phyloP scores from a whole-genome alignment of 2,329 filamentous ascomycete species.

The Sclerotinia spermophila region DNA sequence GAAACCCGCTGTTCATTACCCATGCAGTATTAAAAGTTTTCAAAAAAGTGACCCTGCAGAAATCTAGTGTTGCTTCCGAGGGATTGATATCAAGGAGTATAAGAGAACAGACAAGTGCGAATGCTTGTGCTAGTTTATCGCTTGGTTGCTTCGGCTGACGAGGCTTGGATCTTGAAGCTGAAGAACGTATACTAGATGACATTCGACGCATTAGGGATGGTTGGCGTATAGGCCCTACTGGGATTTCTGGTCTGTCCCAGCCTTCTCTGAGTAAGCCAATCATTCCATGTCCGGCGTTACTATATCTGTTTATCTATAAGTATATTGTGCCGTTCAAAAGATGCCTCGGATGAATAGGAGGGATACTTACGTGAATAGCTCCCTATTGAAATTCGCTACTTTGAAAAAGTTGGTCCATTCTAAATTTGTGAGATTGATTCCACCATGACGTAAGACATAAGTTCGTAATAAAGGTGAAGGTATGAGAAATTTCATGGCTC shows the following conservation, averaged over 20 bases:
- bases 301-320: background rate
- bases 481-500: background rate
- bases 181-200: background rate
- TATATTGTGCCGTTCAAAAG: background rate
- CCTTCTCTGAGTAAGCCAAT: background rate
- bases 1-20: background rate
- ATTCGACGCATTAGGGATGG: background rate
- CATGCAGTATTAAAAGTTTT: background rate
- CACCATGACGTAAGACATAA: background rate
- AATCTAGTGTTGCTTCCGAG: background rate
- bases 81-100: background rate
- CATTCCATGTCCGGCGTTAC: background rate
- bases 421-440: background rate
- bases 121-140: background rate
- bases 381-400: background rate
- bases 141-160: background rate
- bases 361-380: background rate
- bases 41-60: background rate
- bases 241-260: background rate
- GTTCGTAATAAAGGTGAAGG: background rate
- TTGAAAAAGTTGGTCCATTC: background rate
- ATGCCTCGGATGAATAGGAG: fast-evolving
- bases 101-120: background rate
- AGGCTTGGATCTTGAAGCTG: background rate
- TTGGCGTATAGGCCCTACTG: background rate